These are phyloP conservation scores for Angomonas deanei DNA, from an alignment of 208 protist species.

Conservation along the genomic window DNA sequence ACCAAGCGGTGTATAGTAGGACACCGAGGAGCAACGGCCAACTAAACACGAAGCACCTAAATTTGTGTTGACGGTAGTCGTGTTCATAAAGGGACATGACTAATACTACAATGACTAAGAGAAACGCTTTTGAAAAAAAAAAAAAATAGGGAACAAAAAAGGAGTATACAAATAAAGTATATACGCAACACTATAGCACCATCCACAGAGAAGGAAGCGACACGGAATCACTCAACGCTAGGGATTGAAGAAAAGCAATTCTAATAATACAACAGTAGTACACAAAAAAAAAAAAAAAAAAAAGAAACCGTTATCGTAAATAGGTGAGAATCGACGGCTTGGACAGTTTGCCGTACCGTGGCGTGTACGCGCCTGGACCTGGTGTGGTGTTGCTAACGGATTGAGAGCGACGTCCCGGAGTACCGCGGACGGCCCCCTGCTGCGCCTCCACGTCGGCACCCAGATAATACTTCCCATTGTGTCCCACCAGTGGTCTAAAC, in stretches of 20 bases:
- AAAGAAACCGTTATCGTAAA: slow-evolving; percentile 6
- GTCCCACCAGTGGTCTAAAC: slow-evolving; percentile 45
- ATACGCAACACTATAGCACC: too few species aligned
- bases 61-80: slow-evolving; percentile 26
- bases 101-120: not conserved
- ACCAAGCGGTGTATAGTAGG: slow-evolving; percentile 27
- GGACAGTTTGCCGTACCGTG: slow-evolving; percentile 58
- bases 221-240: too few species aligned
- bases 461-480: slow-evolving; percentile 48
- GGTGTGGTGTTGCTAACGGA: slow-evolving; percentile 22
- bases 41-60: slow-evolving; percentile 39
- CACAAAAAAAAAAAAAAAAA: slow-evolving; percentile 9
- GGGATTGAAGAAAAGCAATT: slow-evolving; percentile 4
- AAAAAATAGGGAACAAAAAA: slow-evolving; percentile 11
- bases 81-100: slow-evolving; percentile 13
- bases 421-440: slow-evolving; percentile 19
- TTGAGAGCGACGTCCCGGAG: not conserved
- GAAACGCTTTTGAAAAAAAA: slow-evolving; percentile 6
- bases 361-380: slow-evolving; percentile 76
- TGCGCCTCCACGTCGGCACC: slow-evolving; percentile 36
- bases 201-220: too few species aligned
- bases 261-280: slow-evolving; percentile 2
- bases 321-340: slow-evolving; percentile 32
- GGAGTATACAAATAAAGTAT: not conserved
- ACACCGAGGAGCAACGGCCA: slow-evolving; percentile 47